Evolutionary conservation across 2,329 filamentous ascomycete species (phyloP).

Genomic region (Elsinoe perseae): DNA sequence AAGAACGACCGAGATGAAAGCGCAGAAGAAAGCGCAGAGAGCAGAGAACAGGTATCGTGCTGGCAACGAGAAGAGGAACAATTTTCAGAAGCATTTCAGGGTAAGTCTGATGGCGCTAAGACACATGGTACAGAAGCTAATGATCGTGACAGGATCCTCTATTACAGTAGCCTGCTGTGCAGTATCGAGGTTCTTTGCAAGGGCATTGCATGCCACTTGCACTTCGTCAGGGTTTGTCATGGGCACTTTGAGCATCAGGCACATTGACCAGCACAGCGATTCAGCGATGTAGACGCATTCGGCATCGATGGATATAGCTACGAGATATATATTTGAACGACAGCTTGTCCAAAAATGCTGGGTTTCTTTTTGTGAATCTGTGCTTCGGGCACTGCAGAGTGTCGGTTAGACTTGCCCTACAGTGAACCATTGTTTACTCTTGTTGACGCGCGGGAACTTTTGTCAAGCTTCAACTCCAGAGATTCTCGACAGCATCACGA

Average conservation of each 20-base stretch:
- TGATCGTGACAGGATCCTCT: slow-evolving; percentile 37
- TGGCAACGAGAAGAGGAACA: slow-evolving; percentile 63
- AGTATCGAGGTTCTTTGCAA: too few relatives aligned
- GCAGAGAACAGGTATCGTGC: slow-evolving; percentile 51
- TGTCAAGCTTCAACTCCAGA: slow-evolving; percentile 7
- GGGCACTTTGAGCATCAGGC: too few relatives aligned
- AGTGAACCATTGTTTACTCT: slow-evolving; percentile 5
- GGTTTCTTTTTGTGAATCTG: background rate
- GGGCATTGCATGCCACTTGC: too few relatives aligned
- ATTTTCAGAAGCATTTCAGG: slow-evolving; percentile 70
- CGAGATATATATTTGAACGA: background rate
- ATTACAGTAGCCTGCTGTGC: slow-evolving; percentile 27
- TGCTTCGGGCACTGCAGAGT: background rate
- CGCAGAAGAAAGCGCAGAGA: slow-evolving; percentile 54
- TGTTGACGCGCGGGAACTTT: slow-evolving; percentile 8
- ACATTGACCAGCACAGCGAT: too few relatives aligned
- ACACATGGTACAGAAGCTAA: background rate
- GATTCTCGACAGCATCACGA: background rate
- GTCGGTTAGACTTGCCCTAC: slow-evolving; percentile 2
- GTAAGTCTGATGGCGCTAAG: slow-evolving; percentile 34
- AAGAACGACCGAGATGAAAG: slow-evolving; percentile 58
- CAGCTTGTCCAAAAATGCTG: background rate
- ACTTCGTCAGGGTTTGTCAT: too few relatives aligned
- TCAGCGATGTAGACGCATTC: too few relatives aligned
- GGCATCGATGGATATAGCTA: too few relatives aligned